These are phyloP conservation scores for Geotrichum australiense DNA, from an alignment of 1,139 yeast species.

Conservation along the genomic window DNA sequence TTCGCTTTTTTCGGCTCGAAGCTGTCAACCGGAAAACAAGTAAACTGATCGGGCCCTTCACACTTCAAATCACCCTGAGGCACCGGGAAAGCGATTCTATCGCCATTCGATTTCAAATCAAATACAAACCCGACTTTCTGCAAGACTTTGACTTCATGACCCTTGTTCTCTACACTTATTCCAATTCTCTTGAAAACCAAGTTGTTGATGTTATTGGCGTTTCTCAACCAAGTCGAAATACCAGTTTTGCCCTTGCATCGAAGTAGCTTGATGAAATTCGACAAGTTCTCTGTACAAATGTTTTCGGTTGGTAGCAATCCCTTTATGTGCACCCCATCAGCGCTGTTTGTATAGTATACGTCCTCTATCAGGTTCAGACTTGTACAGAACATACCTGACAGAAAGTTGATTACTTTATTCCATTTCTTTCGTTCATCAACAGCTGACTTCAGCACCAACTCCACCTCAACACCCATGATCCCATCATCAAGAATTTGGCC, in stretches of 20 bases:
- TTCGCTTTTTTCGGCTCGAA: background rate
- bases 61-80: background rate
- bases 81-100: background rate
- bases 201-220: constrained; percentile 5
- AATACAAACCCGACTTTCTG: constrained; percentile 3
- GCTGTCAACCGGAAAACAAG: constrained; percentile 1
- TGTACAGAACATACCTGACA: constrained; percentile 94
- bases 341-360: constrained; percentile 54
- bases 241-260: constrained; percentile 96
- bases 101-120: constrained; percentile 1
- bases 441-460: constrained; percentile 72
- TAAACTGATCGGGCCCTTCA: background rate
- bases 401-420: constrained; percentile 62
- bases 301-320: constrained; percentile 96
- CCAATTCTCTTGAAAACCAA: constrained; percentile 1
- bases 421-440: constrained; percentile 58
- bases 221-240: constrained; percentile 56
- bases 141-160: background rate
- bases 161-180: background rate
- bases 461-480: constrained; percentile 92
- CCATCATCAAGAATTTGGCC: constrained; percentile 46
- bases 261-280: constrained; percentile 82
- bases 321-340: constrained; percentile 44
- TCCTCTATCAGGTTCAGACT: constrained; percentile 83
- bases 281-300: constrained; percentile 91